Base-by-base conservation (phyloP, 2,329 filamentous ascomycete genomes). In the Aspergillus sp. region DNA sequence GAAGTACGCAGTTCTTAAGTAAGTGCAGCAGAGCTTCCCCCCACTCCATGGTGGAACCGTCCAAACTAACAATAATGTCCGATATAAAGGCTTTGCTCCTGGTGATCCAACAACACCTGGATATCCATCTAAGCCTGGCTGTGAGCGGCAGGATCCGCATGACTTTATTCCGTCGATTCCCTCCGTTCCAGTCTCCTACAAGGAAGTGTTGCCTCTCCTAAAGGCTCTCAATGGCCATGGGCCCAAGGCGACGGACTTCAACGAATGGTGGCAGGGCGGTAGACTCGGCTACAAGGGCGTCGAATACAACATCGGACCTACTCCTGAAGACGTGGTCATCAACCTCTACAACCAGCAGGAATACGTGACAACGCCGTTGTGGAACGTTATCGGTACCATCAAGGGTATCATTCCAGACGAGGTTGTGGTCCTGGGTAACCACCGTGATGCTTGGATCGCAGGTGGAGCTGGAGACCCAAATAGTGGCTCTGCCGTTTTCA, bases 361-460 rank as follows among this genome's bases (percentile, higher is more conserved):
- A 41, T 93, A 95, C 61, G 81, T 82, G 12, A 91, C 80, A 1
- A 93, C 86, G 0, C 86, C 87, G 3, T 74, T 91, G 45, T 95
- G 90, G 90, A 86, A 98, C 62, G 88, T 93, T 2, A 91, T 97
- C 54, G 91, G 91, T 41, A 76, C 93, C 41, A 88, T 98, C 65
- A 95, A 95, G 59, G 93, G 91, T 7, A 86, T 85, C 0, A 82
- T 93, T 32, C 75, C 83, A 0, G 83, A 95, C 58, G 90, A 96
- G 61, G 89, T 95, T 1, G 76, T 98, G 41, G 78, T 98, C 3
- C 73, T 97, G 27, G 90, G 90, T n/a, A 95, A 95, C 61, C 90
- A 95, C 62, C 82, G 90, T 30, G 90, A 95, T 68, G 88, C 90
- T 0, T 94, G 88, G 88, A 85, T 91, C 59, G 84, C 84, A 17